phyloP scores from a whole-genome alignment of 176 grass and related monocot genomes.

The Musa beccarii region DNA sequence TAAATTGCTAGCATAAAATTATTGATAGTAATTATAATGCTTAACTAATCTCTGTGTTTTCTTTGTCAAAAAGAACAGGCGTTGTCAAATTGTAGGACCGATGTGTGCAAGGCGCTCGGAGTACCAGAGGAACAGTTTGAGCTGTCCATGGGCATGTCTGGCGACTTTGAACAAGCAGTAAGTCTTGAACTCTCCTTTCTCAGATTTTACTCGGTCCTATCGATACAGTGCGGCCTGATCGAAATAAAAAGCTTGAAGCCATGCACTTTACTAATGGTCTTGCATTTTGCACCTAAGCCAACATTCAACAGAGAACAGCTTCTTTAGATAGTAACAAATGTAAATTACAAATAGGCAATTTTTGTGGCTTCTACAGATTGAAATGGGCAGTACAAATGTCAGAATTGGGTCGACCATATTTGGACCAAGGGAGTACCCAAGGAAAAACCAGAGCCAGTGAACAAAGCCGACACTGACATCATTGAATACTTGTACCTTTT shows the following conservation, averaged over 20 bases:
- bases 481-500: too few species aligned
- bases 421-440: slow-evolving; percentile 1
- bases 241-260: too few species aligned
- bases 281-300: too few species aligned
- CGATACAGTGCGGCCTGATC: too few species aligned
- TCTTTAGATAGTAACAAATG: too few species aligned
- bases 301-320: too few species aligned
- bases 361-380: slow-evolving; percentile 2
- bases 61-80: slow-evolving; percentile 27
- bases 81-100: slow-evolving; percentile 44
- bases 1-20: neutral
- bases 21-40: neutral
- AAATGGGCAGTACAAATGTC: slow-evolving; percentile 10
- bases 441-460: neutral
- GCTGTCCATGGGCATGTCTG: slow-evolving; percentile 97
- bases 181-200: slow-evolving; percentile 7
- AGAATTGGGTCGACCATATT: neutral
- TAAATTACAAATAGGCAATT: neutral
- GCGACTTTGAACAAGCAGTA: slow-evolving; percentile 94
- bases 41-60: neutral
- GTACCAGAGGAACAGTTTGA: slow-evolving; percentile 71
- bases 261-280: too few species aligned
- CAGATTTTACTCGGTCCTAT: too few species aligned
- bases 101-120: slow-evolving; percentile 65
- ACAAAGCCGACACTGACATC: too few species aligned